Evolutionary conservation across 192 early-diverging fungal genomes (phyloP).

Genomic region (Coemansia sp.): DNA sequence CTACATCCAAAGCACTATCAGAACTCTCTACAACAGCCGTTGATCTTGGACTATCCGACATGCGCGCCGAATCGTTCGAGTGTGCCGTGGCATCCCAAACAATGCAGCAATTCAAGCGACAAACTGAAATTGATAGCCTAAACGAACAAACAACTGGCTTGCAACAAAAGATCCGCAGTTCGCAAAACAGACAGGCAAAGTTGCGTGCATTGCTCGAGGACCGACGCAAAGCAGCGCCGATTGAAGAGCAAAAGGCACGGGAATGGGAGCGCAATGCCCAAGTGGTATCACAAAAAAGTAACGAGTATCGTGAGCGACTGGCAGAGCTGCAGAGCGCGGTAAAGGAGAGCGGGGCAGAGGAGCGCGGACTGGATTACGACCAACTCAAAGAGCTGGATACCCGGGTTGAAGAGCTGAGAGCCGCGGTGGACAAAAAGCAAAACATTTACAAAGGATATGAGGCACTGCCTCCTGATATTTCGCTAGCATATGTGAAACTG

Average conservation of each 20-base stretch:
- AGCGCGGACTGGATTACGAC: constrained; percentile 27
- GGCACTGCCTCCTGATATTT: constrained; percentile 41
- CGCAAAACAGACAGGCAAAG: constrained; percentile 21
- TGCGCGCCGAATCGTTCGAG: constrained; percentile 37
- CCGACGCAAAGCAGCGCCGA: constrained; percentile 7
- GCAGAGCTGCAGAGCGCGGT: constrained; percentile 6
- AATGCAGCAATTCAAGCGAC: constrained; percentile 17
- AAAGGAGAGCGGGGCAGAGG: background rate
- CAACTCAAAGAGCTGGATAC: constrained; percentile 23
- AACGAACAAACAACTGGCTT: background rate
- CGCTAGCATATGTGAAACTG: constrained; percentile 37
- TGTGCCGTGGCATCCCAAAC: constrained; percentile 22
- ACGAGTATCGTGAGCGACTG: constrained; percentile 37
- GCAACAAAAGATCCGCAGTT: constrained; percentile 9
- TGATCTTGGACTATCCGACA: constrained; percentile 15
- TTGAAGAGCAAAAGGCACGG: constrained; percentile 49
- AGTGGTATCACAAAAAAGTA: constrained; percentile 32
- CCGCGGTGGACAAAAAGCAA: constrained; percentile 18
- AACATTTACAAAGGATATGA: constrained; percentile 24
- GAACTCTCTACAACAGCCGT: constrained; percentile 20
- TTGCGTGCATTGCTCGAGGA: constrained; percentile 22
- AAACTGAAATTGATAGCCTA: constrained; percentile 1
- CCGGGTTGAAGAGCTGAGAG: constrained; percentile 3
- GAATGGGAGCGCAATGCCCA: constrained; percentile 51
- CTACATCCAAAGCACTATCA: constrained; percentile 26